Conservation (phyloP, 2,329 filamentous ascomycete species). For the Dryadomyces sulphureus region DNA sequence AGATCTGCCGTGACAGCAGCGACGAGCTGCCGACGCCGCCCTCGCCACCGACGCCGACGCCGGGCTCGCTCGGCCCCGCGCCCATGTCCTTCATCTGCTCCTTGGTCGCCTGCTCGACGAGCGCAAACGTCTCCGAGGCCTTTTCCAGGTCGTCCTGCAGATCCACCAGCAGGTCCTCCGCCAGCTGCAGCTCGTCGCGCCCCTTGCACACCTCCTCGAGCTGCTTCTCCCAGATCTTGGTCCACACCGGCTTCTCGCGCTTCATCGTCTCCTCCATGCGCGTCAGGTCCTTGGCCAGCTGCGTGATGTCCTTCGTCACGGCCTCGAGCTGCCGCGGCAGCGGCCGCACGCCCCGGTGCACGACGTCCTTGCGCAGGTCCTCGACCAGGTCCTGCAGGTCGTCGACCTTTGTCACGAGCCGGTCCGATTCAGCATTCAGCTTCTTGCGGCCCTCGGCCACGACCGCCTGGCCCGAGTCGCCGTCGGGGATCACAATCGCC, state of each 20-base stretch:
- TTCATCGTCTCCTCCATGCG: slow-evolving; percentile 88
- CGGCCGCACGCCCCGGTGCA: slow-evolving; percentile 79
- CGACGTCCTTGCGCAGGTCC: slow-evolving; percentile 93
- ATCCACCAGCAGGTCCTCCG: slow-evolving; percentile 88
- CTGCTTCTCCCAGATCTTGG: slow-evolving; percentile 98
- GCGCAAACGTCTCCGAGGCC: slow-evolving; percentile 78
- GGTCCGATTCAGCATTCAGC: slow-evolving; percentile 75
- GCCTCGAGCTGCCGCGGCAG: slow-evolving; percentile 77
- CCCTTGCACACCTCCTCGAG: slow-evolving; percentile 92
- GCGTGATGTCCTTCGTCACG: slow-evolving; percentile 76
- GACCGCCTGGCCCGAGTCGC: slow-evolving; percentile 70
- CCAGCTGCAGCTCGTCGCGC: slow-evolving; percentile 84
- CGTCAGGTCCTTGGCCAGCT: slow-evolving; percentile 73
- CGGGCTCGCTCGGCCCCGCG: slow-evolving; percentile 33
- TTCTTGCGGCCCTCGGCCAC: slow-evolving; percentile 78
- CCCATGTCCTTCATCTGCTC: slow-evolving; percentile 75
- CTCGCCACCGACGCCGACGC: slow-evolving; percentile 31
- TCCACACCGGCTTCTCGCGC: slow-evolving; percentile 91
- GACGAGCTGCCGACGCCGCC: slow-evolving; percentile 19
- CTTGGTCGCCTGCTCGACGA: slow-evolving; percentile 97
- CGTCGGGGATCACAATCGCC: slow-evolving; percentile 54
- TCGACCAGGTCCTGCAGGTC: slow-evolving; percentile 96
- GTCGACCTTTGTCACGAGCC: slow-evolving; percentile 81
- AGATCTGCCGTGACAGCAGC: slow-evolving; percentile 29
- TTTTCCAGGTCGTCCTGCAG: slow-evolving; percentile 91